Evolutionary conservation across 148 eudicot genomes (phyloP).

Genomic region (Rhododendron williamsianum): DNA sequence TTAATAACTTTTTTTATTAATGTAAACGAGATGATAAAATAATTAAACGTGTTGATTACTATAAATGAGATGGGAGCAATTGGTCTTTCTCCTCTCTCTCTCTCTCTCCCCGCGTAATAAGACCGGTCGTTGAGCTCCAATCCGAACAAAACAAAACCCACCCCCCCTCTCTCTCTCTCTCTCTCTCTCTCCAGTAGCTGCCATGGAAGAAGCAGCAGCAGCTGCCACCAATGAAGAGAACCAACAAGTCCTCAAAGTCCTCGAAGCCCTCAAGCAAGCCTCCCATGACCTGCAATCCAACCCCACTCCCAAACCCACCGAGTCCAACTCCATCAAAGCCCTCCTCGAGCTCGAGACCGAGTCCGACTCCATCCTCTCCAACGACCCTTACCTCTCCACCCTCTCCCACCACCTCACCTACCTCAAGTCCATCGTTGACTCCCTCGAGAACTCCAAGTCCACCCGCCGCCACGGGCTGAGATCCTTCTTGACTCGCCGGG

Average conservation of each 20-base stretch:
- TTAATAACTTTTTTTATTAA: too few relatives aligned
- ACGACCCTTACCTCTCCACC: slow-evolving; percentile 47
- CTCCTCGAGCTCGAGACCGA: slow-evolving; percentile 67
- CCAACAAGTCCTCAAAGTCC: slow-evolving; percentile 41
- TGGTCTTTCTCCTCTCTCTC: neutral
- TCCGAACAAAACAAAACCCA: neutral
- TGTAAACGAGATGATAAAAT: too few relatives aligned
- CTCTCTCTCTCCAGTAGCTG: neutral
- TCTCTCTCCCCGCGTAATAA: neutral
- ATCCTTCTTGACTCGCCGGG: slow-evolving; percentile 52
- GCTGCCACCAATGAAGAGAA: slow-evolving; percentile 29
- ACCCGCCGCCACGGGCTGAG: slow-evolving; percentile 23
- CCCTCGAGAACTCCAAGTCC: slow-evolving; percentile 18
- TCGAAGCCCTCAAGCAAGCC: slow-evolving; percentile 59
- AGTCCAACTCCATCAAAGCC: slow-evolving; percentile 58
- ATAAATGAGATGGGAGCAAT: too few relatives aligned
- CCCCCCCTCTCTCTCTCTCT: neutral
- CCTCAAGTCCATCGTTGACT: slow-evolving; percentile 41
- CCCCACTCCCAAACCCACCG: slow-evolving; percentile 24
- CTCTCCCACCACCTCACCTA: slow-evolving; percentile 60
- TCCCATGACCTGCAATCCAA: slow-evolving; percentile 60
- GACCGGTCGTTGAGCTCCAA: neutral
- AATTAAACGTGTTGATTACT: too few relatives aligned
- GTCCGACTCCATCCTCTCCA: slow-evolving; percentile 50
- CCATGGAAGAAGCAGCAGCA: slow-evolving; percentile 41